These are phyloP conservation scores for Sesbania bispinosa DNA, from an alignment of 306 rosid species.

Conservation along the genomic window DNA sequence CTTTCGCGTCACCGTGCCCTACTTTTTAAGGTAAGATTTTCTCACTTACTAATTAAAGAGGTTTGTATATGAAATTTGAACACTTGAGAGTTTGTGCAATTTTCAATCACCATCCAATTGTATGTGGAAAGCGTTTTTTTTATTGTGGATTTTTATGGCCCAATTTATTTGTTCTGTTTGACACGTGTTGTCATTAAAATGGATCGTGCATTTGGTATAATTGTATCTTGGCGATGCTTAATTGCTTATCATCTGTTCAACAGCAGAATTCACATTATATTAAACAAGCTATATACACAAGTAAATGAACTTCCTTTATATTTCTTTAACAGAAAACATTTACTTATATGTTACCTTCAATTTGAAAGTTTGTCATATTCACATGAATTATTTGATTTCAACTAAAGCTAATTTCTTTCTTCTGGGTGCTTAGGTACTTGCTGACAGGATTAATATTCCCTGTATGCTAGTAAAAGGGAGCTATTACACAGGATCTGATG, in stretches of 20 bases:
- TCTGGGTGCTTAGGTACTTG: constrained; percentile 78
- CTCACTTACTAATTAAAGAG: background rate
- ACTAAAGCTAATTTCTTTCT: constrained; percentile 27
- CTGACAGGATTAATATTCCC: constrained; percentile 90
- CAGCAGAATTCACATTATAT: background rate
- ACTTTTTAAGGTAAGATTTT: constrained; percentile 71
- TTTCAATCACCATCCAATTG: background rate
- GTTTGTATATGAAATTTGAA: background rate
- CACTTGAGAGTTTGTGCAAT: background rate
- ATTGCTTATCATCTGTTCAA: background rate
- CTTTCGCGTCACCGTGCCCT: constrained; percentile 98
- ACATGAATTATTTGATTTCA: constrained; percentile 16
- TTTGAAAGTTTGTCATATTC: constrained; percentile 9
- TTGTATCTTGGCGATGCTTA: background rate
- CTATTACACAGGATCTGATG: constrained; percentile 98
- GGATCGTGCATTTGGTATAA: background rate
- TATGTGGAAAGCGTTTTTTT: constrained; percentile 12
- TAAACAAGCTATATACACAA: background rate
- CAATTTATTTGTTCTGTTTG: constrained; percentile 21
- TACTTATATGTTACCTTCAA: background rate
- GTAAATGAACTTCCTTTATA: background rate
- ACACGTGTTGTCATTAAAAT: background rate
- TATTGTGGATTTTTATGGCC: background rate
- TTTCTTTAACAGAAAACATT: constrained; percentile 15
- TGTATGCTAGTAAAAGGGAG: constrained; percentile 98